Percentiles rank a stretch among this genome's conserved stretches.
These are phyloP conservation scores for Fusarium sp. DNA, from an alignment of 2,329 filamentous ascomycete genomes.

Conservation along the genomic window DNA sequence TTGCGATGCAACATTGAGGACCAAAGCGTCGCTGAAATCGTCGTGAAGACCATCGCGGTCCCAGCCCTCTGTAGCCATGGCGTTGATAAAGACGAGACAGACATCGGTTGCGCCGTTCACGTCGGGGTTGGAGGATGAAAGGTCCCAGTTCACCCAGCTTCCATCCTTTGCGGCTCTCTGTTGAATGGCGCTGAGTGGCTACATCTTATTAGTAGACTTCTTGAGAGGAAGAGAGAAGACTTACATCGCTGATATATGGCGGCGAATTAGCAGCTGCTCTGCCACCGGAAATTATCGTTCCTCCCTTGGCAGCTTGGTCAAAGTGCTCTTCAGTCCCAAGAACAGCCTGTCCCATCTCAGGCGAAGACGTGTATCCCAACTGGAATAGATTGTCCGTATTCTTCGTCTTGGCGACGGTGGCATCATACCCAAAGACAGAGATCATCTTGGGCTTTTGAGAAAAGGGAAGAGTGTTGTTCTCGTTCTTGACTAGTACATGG, in stretches of 20 bases:
- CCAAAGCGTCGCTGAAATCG: slow-evolving; percentile 69
- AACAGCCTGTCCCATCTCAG: slow-evolving; percentile 56
- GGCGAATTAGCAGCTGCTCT: slow-evolving; percentile 62
- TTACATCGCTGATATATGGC: slow-evolving; percentile 59
- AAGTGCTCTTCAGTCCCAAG: slow-evolving; percentile 56
- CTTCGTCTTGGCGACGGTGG: slow-evolving; percentile 58
- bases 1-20: slow-evolving; percentile 66
- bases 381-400: slow-evolving; percentile 58
- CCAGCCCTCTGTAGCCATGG: slow-evolving; percentile 81
- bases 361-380: slow-evolving; percentile 58
- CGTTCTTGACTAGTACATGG: slow-evolving; percentile 80
- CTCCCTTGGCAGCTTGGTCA: slow-evolving; percentile 59
- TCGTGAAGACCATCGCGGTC: slow-evolving; percentile 74
- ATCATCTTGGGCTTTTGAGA: slow-evolving; percentile 62
- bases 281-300: slow-evolving; percentile 62
- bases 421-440: slow-evolving; percentile 72
- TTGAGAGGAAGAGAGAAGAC: accelerated
- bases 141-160: slow-evolving; percentile 64
- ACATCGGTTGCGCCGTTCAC: slow-evolving; percentile 61
- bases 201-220: neutral
- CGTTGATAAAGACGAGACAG: slow-evolving; percentile 84
- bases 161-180: slow-evolving; percentile 61
- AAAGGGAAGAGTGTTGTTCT: slow-evolving; percentile 69
- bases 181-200: slow-evolving; percentile 55
- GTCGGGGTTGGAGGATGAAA: slow-evolving; percentile 44